Evolutionary conservation across 371 early-diverging fungal species (phyloP).

Genomic region (Vairimorpha ceranae): DNA sequence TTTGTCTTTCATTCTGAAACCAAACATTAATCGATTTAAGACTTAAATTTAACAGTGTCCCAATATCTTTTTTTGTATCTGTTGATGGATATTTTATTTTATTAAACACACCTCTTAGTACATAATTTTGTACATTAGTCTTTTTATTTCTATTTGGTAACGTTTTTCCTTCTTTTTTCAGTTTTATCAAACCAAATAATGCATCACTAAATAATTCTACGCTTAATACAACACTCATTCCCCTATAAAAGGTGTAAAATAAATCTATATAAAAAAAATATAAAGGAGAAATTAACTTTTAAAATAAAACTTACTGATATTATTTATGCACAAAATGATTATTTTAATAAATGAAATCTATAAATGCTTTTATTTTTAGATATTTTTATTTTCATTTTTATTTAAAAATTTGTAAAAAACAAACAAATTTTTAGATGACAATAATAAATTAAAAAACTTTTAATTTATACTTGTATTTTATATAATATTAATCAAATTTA

Average conservation of each 20-base stretch:
- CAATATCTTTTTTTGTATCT: conserved; percentile 48
- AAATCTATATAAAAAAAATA: too few species aligned
- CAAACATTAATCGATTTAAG: conserved; percentile 49
- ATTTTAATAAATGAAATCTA: too few species aligned
- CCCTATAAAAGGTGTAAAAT: neutral
- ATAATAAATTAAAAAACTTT: too few species aligned
- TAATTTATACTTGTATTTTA: too few species aligned
- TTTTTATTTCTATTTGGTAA: conserved; percentile 14
- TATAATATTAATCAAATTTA: too few species aligned
- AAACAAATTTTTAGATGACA: too few species aligned
- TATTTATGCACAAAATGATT: too few species aligned
- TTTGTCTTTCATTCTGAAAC: conserved; percentile 53
- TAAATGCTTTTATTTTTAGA: too few species aligned
- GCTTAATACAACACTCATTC: neutral
- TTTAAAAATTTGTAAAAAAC: too few species aligned
- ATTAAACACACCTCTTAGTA: conserved; percentile 43
- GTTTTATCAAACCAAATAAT: neutral
- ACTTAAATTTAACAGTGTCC: conserved; percentile 43
- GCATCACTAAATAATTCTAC: neutral
- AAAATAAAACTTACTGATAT: too few species aligned
- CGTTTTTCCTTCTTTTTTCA: neutral
- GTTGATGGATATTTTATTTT: conserved; percentile 51
- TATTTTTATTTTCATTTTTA: too few species aligned
- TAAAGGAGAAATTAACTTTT: too few species aligned
- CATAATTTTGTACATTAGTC: conserved; percentile 29